Evolutionary conservation across 257 asterid species (phyloP).

Genomic region (Salvia miltiorrhiza): DNA sequence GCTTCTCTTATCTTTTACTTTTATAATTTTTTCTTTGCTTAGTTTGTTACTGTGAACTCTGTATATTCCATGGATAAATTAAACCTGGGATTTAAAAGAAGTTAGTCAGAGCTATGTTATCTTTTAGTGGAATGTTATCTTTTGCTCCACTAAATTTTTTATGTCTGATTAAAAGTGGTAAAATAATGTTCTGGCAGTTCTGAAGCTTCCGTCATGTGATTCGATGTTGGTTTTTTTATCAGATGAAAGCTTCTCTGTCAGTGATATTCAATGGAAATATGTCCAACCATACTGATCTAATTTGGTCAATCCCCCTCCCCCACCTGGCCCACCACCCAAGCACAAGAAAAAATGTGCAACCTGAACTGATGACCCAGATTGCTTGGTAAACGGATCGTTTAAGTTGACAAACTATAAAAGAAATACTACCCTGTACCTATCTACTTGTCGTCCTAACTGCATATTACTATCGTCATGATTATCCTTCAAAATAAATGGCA

Average conservation of each 20-base stretch:
- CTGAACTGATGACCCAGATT: neutral
- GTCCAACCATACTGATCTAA: neutral
- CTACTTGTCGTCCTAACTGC: neutral
- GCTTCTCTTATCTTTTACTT: neutral
- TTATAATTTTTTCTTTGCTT: neutral
- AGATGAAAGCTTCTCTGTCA: neutral
- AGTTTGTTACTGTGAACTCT: neutral
- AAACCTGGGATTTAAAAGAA: neutral
- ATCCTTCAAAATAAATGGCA: neutral
- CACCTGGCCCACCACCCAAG: no score
- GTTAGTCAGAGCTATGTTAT: neutral
- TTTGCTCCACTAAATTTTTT: neutral
- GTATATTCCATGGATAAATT: neutral
- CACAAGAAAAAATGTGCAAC: neutral
- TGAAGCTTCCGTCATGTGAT: constrained; percentile 10
- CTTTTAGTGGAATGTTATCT: no score
- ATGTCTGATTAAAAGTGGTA: neutral
- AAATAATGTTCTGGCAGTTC: neutral
- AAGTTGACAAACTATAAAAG: neutral
- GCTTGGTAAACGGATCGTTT: neutral
- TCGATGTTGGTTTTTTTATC: neutral
- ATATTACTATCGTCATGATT: neutral
- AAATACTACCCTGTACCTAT: neutral
- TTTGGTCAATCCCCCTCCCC: neutral
- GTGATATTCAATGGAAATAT: neutral